These are phyloP conservation scores for Talaromyces islandicus DNA, from an alignment of 2,329 filamentous ascomycete genomes.

Conservation along the genomic window DNA sequence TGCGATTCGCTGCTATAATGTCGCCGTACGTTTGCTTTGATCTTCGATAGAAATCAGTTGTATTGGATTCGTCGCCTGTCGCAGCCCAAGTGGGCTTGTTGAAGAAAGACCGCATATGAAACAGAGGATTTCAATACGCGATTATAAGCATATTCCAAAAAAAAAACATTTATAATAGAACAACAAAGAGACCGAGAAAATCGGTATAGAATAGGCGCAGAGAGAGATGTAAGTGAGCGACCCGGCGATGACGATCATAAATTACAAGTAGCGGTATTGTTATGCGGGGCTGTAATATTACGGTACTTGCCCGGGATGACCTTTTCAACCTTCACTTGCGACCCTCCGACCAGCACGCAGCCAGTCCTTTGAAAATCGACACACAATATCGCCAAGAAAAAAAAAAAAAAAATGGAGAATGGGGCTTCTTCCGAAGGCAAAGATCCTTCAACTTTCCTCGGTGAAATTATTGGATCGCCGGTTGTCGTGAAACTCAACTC, in stretches of 20 bases:
- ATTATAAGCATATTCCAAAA: background rate
- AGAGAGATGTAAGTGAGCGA: background rate
- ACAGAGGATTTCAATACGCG: background rate
- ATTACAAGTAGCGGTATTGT: background rate
- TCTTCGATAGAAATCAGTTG: slow-evolving; percentile 44
- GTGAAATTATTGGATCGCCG: slow-evolving; percentile 87
- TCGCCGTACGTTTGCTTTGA: slow-evolving; percentile 43
- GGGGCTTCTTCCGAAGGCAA: slow-evolving; percentile 65
- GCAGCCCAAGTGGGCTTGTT: slow-evolving; percentile 50
- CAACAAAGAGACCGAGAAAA: background rate
- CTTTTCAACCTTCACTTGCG: slow-evolving; percentile 1
- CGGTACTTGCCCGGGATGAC: background rate
- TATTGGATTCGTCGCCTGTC: slow-evolving; percentile 27
- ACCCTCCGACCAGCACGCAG: slow-evolving; percentile 1
- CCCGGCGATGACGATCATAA: background rate
- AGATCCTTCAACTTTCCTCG: slow-evolving; percentile 88
- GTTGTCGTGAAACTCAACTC: slow-evolving; percentile 98
- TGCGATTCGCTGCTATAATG: slow-evolving; percentile 36
- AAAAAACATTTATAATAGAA: background rate
- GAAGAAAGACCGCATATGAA: slow-evolving; percentile 45
- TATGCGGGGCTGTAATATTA: background rate
- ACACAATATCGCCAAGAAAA: slow-evolving; percentile 7
- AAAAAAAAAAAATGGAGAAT: slow-evolving; percentile 80
- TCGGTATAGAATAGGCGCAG: background rate
- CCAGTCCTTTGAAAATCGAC: background rate